Conservation (phyloP, 164 flowering plant genomes). For the Nymphaea thermarum region DNA sequence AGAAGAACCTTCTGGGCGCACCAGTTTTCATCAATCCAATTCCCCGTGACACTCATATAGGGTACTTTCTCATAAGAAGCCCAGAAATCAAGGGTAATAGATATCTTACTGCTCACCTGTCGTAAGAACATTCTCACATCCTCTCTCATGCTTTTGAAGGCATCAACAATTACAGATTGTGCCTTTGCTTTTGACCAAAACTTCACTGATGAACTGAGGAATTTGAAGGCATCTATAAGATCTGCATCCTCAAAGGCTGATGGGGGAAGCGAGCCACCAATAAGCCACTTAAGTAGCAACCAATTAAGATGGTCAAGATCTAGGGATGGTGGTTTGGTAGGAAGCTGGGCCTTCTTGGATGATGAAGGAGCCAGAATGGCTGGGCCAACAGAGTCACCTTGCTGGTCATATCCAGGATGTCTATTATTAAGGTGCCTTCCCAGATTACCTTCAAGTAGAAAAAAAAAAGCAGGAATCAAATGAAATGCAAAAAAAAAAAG, state of each 20-base stretch:
- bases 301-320: constrained; percentile 88
- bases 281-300: constrained; percentile 83
- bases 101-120: constrained; percentile 58
- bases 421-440: constrained; percentile 92
- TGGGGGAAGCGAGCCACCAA: constrained; percentile 60
- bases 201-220: constrained; percentile 53
- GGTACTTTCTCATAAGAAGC: constrained; percentile 65
- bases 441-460: constrained; percentile 58
- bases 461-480: background rate
- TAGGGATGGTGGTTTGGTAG: constrained; percentile 33
- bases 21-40: constrained; percentile 95
- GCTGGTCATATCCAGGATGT: constrained; percentile 84
- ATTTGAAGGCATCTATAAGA: constrained; percentile 64
- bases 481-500: too few species aligned
- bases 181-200: constrained; percentile 64
- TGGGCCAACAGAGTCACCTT: constrained; percentile 15
- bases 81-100: constrained; percentile 80
- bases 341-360: constrained; percentile 47
- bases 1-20: constrained; percentile 66
- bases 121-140: constrained; percentile 47
- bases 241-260: constrained; percentile 66
- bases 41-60: constrained; percentile 79
- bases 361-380: constrained; percentile 19
- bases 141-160: constrained; percentile 73
- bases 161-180: constrained; percentile 47